Evolutionary conservation across 768 basidiomycete genomes (phyloP), one percentile per base, ranked within the genome.

Genomic region (Tulasnella sp.): DNA sequence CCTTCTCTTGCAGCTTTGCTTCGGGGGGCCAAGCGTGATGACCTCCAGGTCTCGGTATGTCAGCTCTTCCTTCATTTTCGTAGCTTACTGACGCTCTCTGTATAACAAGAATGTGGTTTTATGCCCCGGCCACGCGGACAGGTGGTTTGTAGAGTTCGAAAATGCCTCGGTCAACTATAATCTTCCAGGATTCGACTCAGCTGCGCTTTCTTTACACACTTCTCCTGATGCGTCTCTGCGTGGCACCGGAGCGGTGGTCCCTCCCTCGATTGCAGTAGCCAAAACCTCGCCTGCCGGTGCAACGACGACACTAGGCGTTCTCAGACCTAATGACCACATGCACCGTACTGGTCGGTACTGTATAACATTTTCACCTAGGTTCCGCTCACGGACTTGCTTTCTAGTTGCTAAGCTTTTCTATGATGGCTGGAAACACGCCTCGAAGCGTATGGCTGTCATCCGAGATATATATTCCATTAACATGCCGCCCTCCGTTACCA

Each of bases 391-490:
- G 20, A 28, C 76, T n/a, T 58, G 20, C 48, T 22, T 22, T 76
- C n/a, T n/a, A 76, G 76, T 37, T 46, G 22, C 76, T 5, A 41
- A n/a, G 31, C 40, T 78, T 37, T 64, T 78, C 40, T 64, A 42
- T 22, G 60, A 78, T 20, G 77, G 77, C 50, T 78, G 77, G 77
- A 58, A 34, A 37, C 77, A 78, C n/a, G 34, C 77, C 24, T 60
- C 28, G 5, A 78, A 78, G 31, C 46, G 76, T 12, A 48, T 64
- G 40, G 41, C 54, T 28, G 41, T 40, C 20, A 64, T 64, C 6
- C 54, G 60, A 12, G 44, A 75, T 7, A 78, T 78, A 3, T 78
- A 78, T 44, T 28, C 77, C 24, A 69, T 78, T 22, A 64, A 31
- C 37, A 41, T 78, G 60, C 77, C 77, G 11, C 77, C 77, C 0